Evolutionary conservation across 1,284 basidiomycete genomes (phyloP).

Genomic region (Leccinum fallax): DNA sequence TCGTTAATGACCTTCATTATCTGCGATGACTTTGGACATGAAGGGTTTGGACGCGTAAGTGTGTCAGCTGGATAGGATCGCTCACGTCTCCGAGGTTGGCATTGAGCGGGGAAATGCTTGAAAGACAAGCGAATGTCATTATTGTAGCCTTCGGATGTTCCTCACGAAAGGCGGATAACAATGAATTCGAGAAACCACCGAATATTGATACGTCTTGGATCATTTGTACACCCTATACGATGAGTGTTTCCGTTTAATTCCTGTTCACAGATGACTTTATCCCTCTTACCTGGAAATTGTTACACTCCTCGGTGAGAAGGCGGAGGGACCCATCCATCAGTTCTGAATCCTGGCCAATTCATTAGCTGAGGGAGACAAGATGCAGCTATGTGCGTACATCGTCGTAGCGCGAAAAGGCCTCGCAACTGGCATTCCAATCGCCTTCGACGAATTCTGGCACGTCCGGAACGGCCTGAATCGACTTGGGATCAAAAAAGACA

Average conservation of each 20-base stretch:
- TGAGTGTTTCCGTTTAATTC: background rate
- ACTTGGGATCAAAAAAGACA: constrained; percentile 65
- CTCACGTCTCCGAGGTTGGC: constrained; percentile 49
- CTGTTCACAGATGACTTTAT: background rate
- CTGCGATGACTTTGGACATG: constrained; percentile 32
- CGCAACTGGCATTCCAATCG: constrained; percentile 58
- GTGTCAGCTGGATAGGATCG: constrained; percentile 8
- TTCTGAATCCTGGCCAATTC: constrained; percentile 46
- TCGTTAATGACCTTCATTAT: constrained; percentile 55
- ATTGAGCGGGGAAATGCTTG: constrained; percentile 40
- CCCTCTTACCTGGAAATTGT: constrained; percentile 67
- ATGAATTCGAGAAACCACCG: constrained; percentile 60
- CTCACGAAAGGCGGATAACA: constrained; percentile 62
- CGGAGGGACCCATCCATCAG: constrained; percentile 70
- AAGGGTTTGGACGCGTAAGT: constrained; percentile 3
- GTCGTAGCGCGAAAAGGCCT: constrained; percentile 55
- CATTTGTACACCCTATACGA: constrained; percentile 63
- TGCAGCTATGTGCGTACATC: constrained; percentile 43
- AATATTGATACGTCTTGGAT: constrained; percentile 63
- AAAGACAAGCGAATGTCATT: constrained; percentile 59
- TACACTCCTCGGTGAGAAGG: constrained; percentile 70
- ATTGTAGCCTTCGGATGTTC: constrained; percentile 62
- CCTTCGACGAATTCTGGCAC: constrained; percentile 48
- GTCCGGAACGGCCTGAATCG: constrained; percentile 65
- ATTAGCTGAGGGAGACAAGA: constrained; percentile 11